Base-by-base conservation (phyloP, 2,329 filamentous ascomycete genomes). In the Lecanoromycetidae sp. region DNA sequence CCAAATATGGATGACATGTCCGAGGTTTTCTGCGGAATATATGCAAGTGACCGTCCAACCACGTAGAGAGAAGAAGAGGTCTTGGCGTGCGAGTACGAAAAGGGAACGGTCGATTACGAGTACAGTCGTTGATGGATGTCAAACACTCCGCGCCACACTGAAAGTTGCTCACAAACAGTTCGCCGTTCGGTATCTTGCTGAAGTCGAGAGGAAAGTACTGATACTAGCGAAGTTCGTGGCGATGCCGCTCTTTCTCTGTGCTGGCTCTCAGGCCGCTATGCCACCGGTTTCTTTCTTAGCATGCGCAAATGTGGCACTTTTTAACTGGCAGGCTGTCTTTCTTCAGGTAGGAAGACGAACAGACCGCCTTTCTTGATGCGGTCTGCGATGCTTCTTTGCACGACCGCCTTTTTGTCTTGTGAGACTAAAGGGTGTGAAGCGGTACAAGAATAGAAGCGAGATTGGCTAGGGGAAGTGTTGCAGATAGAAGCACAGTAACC, bases 11-110 rank as follows among this genome's bases (percentile, higher is more conserved):
- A n/a, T n/a, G n/a, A n/a, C n/a, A n/a, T n/a, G n/a, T n/a, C n/a
- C n/a, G n/a, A n/a, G n/a, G 26, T 15, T 27, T 29, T 10, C 13
- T 26, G n/a, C 8, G 12, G 17, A 15, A 39, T 12, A 15, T 29
- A 15, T 41, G 38, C 26, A 22, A 30, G 26, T 10, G 20, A 25
- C 7, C 26, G 38, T 41, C 26, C 3, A 41, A 20, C 17, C 30
- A 33, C 19, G 30, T 13, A 33, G 30, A 3, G 19, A 7, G 26
- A 19, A 26, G 10, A 34, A 27, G n/a, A n/a, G 25, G 20, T n/a
- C 40, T 43, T 34, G 40, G 29, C 40, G 15, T 43, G 29, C 40
- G 40, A 43, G 40, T 43, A 43, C 39, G 39, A 43, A 20, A 25
- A 15, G 26, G 2, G 17, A 32, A 23, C 5, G 26, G 13, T 27